Percentiles rank a stretch among this genome's conserved stretches.
phyloP scores from a whole-genome alignment of 2,329 filamentous ascomycete species.

The Calonectria honghensis region DNA sequence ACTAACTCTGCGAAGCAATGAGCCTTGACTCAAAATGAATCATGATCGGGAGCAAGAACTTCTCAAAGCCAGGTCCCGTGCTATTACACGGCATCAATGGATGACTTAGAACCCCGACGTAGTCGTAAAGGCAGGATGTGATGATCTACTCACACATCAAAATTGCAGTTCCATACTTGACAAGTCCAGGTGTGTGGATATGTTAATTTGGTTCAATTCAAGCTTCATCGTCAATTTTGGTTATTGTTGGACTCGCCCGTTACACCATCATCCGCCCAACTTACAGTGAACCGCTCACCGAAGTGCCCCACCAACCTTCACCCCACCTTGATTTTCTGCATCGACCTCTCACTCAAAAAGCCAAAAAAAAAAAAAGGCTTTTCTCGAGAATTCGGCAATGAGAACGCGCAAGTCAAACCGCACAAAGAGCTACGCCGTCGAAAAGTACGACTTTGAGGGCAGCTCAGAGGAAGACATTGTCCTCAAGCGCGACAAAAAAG shows the following conservation, averaged over 20 bases:
- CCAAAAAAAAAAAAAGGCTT: constrained; percentile 16
- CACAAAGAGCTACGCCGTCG: constrained; percentile 58
- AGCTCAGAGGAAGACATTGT: constrained; percentile 57
- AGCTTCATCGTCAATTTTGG: neutral
- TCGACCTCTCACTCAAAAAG: constrained; percentile 20
- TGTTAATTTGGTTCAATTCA: neutral
- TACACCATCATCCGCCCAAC: neutral
- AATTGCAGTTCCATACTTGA: neutral
- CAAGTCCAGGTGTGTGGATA: neutral
- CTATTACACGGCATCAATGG: neutral
- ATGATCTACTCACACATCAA: neutral
- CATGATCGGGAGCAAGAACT: neutral
- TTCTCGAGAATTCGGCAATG: constrained; percentile 51
- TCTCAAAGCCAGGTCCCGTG: neutral
- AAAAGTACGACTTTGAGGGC: constrained; percentile 61
- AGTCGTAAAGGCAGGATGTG: neutral
- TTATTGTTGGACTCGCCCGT: neutral
- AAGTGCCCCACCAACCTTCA: constrained; percentile 21
- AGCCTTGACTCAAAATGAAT: neutral
- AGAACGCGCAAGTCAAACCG: constrained; percentile 62
- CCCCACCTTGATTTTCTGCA: constrained; percentile 21
- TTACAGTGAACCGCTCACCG: constrained; percentile 17
- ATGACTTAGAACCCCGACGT: neutral
- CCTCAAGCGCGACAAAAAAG: constrained; percentile 47
- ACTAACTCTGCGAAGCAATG: neutral